Conservation (phyloP, 2,329 filamentous ascomycete species). For the Fusarium sp. region DNA sequence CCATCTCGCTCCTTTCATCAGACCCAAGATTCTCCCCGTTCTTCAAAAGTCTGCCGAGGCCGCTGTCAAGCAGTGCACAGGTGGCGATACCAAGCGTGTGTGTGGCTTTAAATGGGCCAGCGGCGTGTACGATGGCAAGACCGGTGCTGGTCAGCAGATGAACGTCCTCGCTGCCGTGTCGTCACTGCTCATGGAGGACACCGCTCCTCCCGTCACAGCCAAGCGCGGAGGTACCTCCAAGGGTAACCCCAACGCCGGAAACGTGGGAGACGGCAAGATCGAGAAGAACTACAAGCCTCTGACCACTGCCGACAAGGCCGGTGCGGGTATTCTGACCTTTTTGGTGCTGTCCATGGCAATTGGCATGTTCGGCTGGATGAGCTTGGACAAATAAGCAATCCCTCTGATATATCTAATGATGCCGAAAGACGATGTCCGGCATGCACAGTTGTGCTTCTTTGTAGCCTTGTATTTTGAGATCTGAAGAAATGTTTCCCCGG, state of each 20-base stretch:
- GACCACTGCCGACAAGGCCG: slow-evolving; percentile 61
- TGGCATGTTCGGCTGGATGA: slow-evolving; percentile 65
- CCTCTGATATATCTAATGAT: slow-evolving; percentile 22
- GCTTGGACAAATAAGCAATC: slow-evolving; percentile 52
- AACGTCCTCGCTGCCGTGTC: slow-evolving; percentile 69
- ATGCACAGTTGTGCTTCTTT: slow-evolving; percentile 31
- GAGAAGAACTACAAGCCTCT: slow-evolving; percentile 53
- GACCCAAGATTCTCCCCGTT: slow-evolving; percentile 63
- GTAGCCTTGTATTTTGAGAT: slow-evolving; percentile 31
- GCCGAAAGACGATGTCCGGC: slow-evolving; percentile 19
- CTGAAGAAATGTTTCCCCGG: slow-evolving; percentile 35
- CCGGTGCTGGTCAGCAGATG: slow-evolving; percentile 72
- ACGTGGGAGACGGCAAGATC: slow-evolving; percentile 54
- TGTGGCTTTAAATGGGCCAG: slow-evolving; percentile 70
- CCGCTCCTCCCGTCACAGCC: slow-evolving; percentile 60
- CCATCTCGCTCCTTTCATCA: slow-evolving; percentile 67
- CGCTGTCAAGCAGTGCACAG: slow-evolving; percentile 68
- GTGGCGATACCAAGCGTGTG: slow-evolving; percentile 60
- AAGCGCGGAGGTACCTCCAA: slow-evolving; percentile 65
- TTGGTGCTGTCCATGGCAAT: slow-evolving; percentile 58
- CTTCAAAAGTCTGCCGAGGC: slow-evolving; percentile 66
- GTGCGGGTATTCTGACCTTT: slow-evolving; percentile 63
- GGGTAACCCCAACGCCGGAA: slow-evolving; percentile 60
- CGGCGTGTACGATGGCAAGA: slow-evolving; percentile 65
- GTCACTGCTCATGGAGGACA: slow-evolving; percentile 61